phyloP scores from a whole-genome alignment of 2,329 filamentous ascomycete genomes.

The Aspergillus hiratsukae region DNA sequence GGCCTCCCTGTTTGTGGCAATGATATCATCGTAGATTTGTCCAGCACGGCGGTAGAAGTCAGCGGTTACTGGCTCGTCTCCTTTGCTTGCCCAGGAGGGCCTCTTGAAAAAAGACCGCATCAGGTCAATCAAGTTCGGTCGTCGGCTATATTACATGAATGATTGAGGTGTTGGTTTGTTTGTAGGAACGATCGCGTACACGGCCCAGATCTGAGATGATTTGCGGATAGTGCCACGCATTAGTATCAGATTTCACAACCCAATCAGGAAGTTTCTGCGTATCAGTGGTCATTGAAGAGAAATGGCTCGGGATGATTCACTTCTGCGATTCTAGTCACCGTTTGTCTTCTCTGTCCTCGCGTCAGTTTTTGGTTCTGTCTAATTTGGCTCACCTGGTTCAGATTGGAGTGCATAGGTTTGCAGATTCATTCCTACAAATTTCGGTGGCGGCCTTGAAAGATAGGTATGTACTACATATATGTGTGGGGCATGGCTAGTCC shows the following conservation, averaged over 20 bases:
- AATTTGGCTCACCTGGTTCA: neutral
- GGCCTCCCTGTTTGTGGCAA: constrained; percentile 39
- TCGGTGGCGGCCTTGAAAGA: too few species aligned
- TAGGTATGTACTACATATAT: too few species aligned
- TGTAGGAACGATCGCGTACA: neutral
- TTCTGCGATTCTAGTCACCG: neutral
- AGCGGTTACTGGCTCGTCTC: constrained; percentile 29
- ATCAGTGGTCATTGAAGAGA: neutral
- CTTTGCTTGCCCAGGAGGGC: constrained; percentile 45
- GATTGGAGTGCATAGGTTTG: neutral
- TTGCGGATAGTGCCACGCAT: neutral
- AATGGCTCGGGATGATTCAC: neutral
- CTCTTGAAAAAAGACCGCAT: constrained; percentile 54
- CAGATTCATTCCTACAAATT: neutral
- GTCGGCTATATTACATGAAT: neutral
- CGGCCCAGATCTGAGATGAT: neutral
- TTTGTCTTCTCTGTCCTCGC: neutral
- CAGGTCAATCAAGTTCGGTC: neutral
- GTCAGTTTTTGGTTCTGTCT: neutral
- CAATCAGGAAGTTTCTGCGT: neutral
- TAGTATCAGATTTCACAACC: neutral
- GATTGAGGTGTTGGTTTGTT: neutral
- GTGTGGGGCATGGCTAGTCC: too few species aligned
- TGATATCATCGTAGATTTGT: constrained; percentile 44
- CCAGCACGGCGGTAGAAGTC: constrained; percentile 49